Percentiles rank a stretch among this genome's conserved stretches.
Evolutionary conservation across 1,284 basidiomycete genomes (phyloP).

Genomic region (Ganoderma boninense): DNA sequence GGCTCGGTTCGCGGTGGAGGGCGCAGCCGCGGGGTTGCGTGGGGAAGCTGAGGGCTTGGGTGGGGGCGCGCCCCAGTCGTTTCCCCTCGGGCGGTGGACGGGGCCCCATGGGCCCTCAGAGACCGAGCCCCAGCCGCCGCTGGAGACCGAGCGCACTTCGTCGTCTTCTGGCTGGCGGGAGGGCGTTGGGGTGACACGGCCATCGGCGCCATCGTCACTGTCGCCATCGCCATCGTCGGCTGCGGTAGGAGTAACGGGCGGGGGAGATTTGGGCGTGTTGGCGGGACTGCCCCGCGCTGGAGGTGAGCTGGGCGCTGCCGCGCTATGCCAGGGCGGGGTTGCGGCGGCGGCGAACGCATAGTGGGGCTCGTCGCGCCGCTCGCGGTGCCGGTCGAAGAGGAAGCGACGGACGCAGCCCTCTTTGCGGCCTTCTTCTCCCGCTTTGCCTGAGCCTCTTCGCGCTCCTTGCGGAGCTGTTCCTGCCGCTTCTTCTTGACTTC

Average conservation of each 20-base stretch:
- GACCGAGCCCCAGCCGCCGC: slow-evolving; percentile 15
- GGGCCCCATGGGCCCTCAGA: slow-evolving; percentile 18
- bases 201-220: neutral
- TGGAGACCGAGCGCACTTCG: slow-evolving; percentile 13
- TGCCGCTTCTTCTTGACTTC: slow-evolving; percentile 13
- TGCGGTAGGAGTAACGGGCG: neutral
- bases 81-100: neutral
- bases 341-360: slow-evolving; percentile 15
- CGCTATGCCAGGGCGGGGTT: slow-evolving; percentile 17
- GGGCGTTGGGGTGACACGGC: slow-evolving; percentile 10
- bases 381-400: neutral
- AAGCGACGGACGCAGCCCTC: neutral
- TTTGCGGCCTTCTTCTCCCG: slow-evolving; percentile 17
- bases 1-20: neutral
- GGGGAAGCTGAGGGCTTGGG: slow-evolving; percentile 7
- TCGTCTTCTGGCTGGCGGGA: slow-evolving; percentile 12
- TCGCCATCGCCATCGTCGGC: neutral
- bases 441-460: slow-evolving; percentile 7
- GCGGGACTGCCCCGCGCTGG: slow-evolving; percentile 13
- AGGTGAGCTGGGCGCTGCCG: slow-evolving; percentile 21
- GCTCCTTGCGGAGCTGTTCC: slow-evolving; percentile 3
- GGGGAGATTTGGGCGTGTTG: neutral
- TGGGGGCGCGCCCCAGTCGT: neutral
- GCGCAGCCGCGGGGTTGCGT: neutral
- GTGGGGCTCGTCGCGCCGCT: neutral